A percentile compares a stretch with the other conserved stretches of the same genome.
phyloP scores from a whole-genome alignment of 768 basidiomycete species.

The Phaeotremella skinneri region DNA sequence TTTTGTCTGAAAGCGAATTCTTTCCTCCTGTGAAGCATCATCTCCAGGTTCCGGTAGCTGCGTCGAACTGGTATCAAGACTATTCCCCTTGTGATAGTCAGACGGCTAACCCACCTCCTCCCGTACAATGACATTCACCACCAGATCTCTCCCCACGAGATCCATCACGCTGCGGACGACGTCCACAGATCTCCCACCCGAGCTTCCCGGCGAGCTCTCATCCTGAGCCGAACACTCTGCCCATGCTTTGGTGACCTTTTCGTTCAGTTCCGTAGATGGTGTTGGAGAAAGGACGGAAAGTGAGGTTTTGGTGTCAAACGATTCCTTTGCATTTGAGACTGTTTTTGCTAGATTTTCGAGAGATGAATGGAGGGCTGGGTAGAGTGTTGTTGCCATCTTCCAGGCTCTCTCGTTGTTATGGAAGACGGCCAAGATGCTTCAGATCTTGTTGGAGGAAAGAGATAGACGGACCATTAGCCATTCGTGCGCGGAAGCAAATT shows the following conservation, averaged over 20 bases:
- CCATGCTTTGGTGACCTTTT: conserved; percentile 17
- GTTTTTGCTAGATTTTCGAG: conserved; percentile 4
- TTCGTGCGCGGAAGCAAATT: conserved; percentile 16
- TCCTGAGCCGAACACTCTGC: not conserved
- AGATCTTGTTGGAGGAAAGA: too few relatives aligned
- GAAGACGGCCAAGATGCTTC: too few relatives aligned
- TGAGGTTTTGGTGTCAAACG: conserved; percentile 8
- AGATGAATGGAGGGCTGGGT: conserved; percentile 16
- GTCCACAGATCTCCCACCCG: conserved; percentile 17
- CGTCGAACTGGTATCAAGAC: not conserved
- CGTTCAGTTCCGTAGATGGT: conserved; percentile 14
- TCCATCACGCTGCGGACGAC: conserved; percentile 32
- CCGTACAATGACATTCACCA: conserved; percentile 20
- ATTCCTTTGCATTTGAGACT: not conserved
- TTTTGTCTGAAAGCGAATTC: conserved; percentile 17
- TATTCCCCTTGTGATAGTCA: not conserved
- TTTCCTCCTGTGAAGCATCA: conserved; percentile 1
- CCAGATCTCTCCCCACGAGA: conserved; percentile 38
- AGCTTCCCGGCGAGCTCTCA: conserved; percentile 3
- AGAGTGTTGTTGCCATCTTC: conserved; percentile 10
- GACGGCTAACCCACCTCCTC: conserved; percentile 30
- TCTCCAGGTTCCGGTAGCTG: conserved; percentile 15
- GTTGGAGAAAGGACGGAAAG: conserved; percentile 13
- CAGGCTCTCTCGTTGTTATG: conserved; percentile 5
- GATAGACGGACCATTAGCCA: too few relatives aligned